Conservation (phyloP, 441 rosid genomes). For the Aquilaria agallochum region DNA sequence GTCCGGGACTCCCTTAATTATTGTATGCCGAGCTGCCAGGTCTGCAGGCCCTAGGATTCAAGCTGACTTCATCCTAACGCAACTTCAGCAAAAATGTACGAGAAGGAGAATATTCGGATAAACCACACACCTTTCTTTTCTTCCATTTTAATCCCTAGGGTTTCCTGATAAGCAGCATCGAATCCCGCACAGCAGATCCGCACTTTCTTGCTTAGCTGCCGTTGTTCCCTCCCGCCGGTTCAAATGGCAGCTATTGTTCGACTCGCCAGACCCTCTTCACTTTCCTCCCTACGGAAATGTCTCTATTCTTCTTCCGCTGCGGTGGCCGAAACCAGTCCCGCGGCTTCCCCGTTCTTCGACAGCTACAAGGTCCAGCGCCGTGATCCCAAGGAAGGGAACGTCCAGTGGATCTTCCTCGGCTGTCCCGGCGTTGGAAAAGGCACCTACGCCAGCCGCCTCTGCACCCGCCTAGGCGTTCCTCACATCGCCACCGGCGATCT, state of each 20-base stretch:
- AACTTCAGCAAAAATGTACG: not conserved
- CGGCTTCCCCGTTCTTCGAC: conserved; percentile 21
- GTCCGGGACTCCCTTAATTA: too few species aligned
- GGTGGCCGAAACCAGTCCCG: conserved; percentile 12
- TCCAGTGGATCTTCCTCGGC: conserved; percentile 71
- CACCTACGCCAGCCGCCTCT: conserved; percentile 64
- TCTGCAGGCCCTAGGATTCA: too few species aligned
- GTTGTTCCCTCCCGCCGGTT: conserved; percentile 9
- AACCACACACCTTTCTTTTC: too few species aligned
- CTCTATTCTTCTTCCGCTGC: conserved; percentile 25
- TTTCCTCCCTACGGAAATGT: conserved; percentile 23
- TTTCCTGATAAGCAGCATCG: not conserved
- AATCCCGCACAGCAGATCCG: too few species aligned
- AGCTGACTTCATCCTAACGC: too few species aligned
- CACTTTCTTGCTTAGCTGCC: not conserved
- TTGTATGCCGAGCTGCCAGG: too few species aligned
- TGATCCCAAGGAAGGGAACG: conserved; percentile 44
- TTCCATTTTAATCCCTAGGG: conserved; percentile 12
- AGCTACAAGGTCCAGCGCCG: conserved; percentile 21
- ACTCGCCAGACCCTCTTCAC: conserved; percentile 34
- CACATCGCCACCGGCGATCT: conserved; percentile 76
- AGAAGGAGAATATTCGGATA: too few species aligned
- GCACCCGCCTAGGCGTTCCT: conserved; percentile 58
- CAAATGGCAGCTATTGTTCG: conserved; percentile 56
- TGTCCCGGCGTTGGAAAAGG: conserved; percentile 75